Evolutionary conservation across 805 yeast genomes (phyloP).

Genomic region (Priceomyces castillae): DNA sequence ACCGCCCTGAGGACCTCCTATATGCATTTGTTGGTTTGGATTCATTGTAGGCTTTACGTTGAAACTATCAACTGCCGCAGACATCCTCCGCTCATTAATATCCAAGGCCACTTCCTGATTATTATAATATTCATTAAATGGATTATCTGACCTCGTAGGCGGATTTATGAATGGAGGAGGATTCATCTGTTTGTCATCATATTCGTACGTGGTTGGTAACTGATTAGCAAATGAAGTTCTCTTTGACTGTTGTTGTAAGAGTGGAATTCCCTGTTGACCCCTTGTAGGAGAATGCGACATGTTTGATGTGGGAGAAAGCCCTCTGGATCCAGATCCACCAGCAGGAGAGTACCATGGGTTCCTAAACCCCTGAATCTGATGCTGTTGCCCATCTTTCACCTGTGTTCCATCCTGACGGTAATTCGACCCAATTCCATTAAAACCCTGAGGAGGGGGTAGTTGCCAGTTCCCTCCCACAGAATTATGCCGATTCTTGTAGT

Average conservation of each 20-base stretch:
- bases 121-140: conserved; percentile 42
- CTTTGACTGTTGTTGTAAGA: conserved; percentile 28
- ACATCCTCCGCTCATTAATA: conserved; percentile 34
- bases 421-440: conserved; percentile 7
- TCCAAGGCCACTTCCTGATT: conserved; percentile 34
- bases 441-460: conserved; percentile 28
- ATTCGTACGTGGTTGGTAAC: conserved; percentile 51
- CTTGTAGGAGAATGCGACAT: conserved; percentile 29
- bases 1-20: conserved; percentile 10
- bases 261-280: conserved; percentile 20
- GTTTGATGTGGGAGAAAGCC: conserved; percentile 3
- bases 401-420: conserved; percentile 2
- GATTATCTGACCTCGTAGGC: conserved; percentile 45
- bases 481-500: conserved; percentile 31
- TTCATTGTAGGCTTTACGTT: conserved; percentile 3
- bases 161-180: conserved; percentile 36
- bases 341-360: conserved; percentile 43
- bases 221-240: conserved; percentile 42
- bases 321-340: conserved; percentile 7
- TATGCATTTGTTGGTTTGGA: conserved; percentile 1
- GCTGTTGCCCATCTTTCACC: conserved; percentile 8
- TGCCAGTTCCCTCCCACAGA: conserved; percentile 41
- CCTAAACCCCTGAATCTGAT: conserved; percentile 31
- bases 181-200: conserved; percentile 24
- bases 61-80: conserved; percentile 32